phyloP scores from a whole-genome alignment of 371 early-diverging fungal species.

The Mucor velutinosus region DNA sequence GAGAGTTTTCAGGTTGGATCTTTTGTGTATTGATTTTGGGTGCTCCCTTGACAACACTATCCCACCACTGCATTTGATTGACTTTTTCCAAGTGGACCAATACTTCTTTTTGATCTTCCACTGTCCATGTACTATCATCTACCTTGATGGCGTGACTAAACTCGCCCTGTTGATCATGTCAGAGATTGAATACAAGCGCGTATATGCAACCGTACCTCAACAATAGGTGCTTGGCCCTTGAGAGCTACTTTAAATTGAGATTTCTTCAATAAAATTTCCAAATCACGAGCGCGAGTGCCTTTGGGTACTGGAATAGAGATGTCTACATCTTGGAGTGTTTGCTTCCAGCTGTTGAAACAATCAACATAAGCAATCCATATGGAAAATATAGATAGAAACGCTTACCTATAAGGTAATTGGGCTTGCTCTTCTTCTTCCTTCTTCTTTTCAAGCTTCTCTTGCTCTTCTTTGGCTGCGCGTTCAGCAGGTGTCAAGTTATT shows the following conservation, averaged over 20 bases:
- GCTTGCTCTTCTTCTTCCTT: conserved; percentile 61
- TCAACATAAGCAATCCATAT: neutral
- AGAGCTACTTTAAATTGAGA: conserved; percentile 70
- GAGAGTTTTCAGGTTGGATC: conserved; percentile 90
- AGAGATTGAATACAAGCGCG: neutral
- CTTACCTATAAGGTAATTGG: conserved; percentile 49
- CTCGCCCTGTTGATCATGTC: conserved; percentile 58
- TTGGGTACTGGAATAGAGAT: conserved; percentile 75
- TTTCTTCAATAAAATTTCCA: conserved; percentile 71
- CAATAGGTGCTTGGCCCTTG: conserved; percentile 75
- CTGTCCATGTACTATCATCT: conserved; percentile 87
- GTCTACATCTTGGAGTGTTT: conserved; percentile 87
- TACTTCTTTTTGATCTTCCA: conserved; percentile 76
- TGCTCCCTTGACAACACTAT: conserved; percentile 79
- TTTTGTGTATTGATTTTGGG: conserved; percentile 89
- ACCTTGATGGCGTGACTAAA: conserved; percentile 71
- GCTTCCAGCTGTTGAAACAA: conserved; percentile 65
- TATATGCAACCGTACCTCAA: conserved; percentile 56
- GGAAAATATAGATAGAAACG: neutral
- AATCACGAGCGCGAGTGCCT: conserved; percentile 74
- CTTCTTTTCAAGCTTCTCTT: conserved; percentile 37
- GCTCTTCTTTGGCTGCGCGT: conserved; percentile 30
- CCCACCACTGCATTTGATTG: conserved; percentile 91
- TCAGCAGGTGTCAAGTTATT: conserved; percentile 41
- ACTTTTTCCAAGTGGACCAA: conserved; percentile 83